Percentiles rank a stretch among this genome's conserved stretches.
Evolutionary conservation across 768 basidiomycete genomes (phyloP).

Genomic region (Lactarius pseudohatsudake): DNA sequence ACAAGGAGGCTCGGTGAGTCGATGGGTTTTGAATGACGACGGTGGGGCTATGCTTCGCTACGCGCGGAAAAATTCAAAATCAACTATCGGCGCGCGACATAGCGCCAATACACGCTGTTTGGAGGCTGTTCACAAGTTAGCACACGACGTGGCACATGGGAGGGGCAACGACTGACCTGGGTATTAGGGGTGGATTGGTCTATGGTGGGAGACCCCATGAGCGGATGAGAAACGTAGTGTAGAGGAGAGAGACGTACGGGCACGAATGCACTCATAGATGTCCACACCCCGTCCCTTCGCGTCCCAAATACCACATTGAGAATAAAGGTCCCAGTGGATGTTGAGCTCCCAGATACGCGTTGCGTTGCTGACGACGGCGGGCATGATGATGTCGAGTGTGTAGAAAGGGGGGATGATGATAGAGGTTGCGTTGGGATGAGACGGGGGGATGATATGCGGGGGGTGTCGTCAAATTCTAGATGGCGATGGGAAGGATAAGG

Average conservation of each 20-base stretch:
- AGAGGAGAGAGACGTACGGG: conserved; percentile 49
- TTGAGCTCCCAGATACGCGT: conserved; percentile 72
- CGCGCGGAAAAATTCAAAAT: conserved; percentile 8
- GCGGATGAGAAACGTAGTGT: conserved; percentile 7
- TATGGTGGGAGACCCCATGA: conserved; percentile 33
- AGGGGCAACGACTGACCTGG: conserved; percentile 32
- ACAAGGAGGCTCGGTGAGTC: conserved; percentile 14
- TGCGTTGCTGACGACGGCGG: conserved; percentile 58
- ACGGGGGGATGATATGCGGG: conserved; percentile 15
- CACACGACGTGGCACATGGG: neutral
- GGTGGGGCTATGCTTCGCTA: conserved; percentile 15
- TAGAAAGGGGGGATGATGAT: conserved; percentile 7
- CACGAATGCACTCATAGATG: conserved; percentile 71
- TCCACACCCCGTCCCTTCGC: conserved; percentile 63
- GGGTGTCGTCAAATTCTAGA: conserved; percentile 1
- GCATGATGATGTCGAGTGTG: conserved; percentile 32
- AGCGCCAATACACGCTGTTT: conserved; percentile 46
- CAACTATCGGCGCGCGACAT: conserved; percentile 45
- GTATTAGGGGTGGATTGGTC: conserved; percentile 62
- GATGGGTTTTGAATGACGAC: conserved; percentile 8
- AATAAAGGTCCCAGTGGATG: conserved; percentile 60
- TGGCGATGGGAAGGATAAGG: conserved; percentile 17
- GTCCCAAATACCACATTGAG: conserved; percentile 75
- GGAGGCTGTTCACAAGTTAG: conserved; percentile 40
- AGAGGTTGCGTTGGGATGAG: conserved; percentile 15